phyloP scores from a whole-genome alignment of 768 basidiomycete genomes.

The Mycena kentingensis region DNA sequence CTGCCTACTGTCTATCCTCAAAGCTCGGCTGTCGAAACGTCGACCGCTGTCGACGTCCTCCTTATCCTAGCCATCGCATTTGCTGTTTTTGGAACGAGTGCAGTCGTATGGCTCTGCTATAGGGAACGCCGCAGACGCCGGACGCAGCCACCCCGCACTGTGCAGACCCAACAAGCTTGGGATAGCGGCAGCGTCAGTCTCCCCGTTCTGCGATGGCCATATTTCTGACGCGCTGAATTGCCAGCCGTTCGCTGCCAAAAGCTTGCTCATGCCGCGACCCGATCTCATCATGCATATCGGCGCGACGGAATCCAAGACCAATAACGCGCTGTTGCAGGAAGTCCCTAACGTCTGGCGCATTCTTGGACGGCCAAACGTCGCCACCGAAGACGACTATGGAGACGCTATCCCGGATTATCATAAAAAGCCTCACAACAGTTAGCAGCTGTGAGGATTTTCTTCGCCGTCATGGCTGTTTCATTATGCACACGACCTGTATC shows the following conservation, averaged over 20 bases:
- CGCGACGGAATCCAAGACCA: neutral
- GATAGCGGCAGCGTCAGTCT: slow-evolving; percentile 8
- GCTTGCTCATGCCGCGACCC: neutral
- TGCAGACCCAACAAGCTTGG: neutral
- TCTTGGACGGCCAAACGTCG: slow-evolving; percentile 17
- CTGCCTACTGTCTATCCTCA: no score
- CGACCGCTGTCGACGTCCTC: neutral
- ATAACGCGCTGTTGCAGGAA: slow-evolving; percentile 8
- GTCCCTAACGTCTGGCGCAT: slow-evolving; percentile 12
- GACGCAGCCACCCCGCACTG: neutral
- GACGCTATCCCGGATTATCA: neutral
- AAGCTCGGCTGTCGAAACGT: no score
- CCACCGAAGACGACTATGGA: neutral
- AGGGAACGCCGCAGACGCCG: neutral
- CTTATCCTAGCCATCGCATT: slow-evolving; percentile 8
- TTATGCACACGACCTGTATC: no score
- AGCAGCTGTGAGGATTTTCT: no score
- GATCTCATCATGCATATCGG: neutral
- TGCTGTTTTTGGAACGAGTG: neutral
- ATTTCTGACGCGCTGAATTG: neutral
- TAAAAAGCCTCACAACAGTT: no score
- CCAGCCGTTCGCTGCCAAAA: slow-evolving; percentile 7
- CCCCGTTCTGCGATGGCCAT: neutral
- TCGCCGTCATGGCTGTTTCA: no score
- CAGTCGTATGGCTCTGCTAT: slow-evolving; percentile 11